Evolutionary conservation across 257 asterid species (phyloP), one percentile per base, ranked within the genome.

Genomic region (Penstemon newberryi): DNA sequence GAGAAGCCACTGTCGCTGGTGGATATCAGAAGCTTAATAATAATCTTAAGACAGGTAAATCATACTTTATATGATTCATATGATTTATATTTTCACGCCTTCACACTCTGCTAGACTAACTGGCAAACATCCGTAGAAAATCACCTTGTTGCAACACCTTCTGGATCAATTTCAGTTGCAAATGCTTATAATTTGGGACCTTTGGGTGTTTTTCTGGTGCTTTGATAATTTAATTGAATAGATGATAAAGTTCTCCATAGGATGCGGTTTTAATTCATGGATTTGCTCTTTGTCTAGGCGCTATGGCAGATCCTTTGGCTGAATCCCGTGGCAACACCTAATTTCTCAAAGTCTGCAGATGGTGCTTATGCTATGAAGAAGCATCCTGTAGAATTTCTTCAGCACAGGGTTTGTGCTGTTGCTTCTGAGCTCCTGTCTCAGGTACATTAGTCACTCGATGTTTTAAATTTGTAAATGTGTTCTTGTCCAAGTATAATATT

Each of bases 281-380:
- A 13, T 53, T 63, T 73, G 37, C 70, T 68, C 66, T 58, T 67
- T 77, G 69, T 60, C 37, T 75, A 94, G 99, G 96, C 95, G 64
- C 76, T 94, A 80, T 89, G 99, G 99, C 95, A 89, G 81, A 85
- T 94, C 77, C 88, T 94, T 66, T 91, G 99, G 96, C 85, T 87
- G 70, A 89, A 89, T 82, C 96, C 91, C 13, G 70, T 73, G 56
- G 78, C 77, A 69, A 84, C 87, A 33, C 82, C 88, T 63, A 83
- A 79, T 77, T 83, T 84, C 60, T 74, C 84, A 9, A 87, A 80
- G 77, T 72, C 85, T 50, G 73, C 77, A 43, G 76, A 75, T 70
- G 72, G 67, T 75, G 62, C 42, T 67, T 66, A 78, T 53, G 84
- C 92, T 55, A 83, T 87, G 84, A 91, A 82, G 89, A 85, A 75